Conservation (phyloP, 1,284 basidiomycete species). For the Apiotrichum gracile region DNA sequence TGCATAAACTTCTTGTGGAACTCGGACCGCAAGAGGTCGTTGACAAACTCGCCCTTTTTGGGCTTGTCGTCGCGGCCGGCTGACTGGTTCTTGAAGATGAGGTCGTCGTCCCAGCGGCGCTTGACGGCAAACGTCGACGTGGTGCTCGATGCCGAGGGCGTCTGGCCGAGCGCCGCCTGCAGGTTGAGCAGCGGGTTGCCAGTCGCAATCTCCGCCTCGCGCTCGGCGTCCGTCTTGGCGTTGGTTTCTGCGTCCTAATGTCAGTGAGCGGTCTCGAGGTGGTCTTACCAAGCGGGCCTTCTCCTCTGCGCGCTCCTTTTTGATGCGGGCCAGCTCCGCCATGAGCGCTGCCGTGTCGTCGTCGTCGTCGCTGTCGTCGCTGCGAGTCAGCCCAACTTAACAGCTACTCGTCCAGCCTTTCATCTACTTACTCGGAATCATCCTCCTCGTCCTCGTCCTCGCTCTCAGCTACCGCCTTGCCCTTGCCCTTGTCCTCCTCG, state of each 20-base stretch:
- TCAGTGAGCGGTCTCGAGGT: not conserved
- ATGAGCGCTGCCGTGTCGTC: constrained; percentile 88
- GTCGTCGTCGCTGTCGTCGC: constrained; percentile 60
- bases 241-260: constrained; percentile 64
- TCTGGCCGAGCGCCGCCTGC: constrained; percentile 73
- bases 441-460: constrained; percentile 50
- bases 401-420: not conserved
- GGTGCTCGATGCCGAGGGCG: constrained; percentile 48
- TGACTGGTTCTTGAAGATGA: constrained; percentile 97
- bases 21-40: constrained; percentile 83
- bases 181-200: constrained; percentile 82
- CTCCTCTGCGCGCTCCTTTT: constrained; percentile 86
- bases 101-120: constrained; percentile 89
- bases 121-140: constrained; percentile 70
- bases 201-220: constrained; percentile 75
- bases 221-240: constrained; percentile 57
- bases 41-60: constrained; percentile 76
- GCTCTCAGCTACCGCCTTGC: constrained; percentile 31
- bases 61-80: constrained; percentile 57
- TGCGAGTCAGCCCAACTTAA: not conserved
- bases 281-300: constrained; percentile 58
- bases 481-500: constrained; percentile 41
- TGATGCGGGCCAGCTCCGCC: constrained; percentile 90
- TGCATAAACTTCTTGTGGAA: constrained; percentile 60
- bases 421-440: constrained; percentile 41